A percentile compares a stretch with the other conserved stretches of the same genome.
Conservation (phyloP, 2,329 filamentous ascomycete species). For the Talaromyces sp. region DNA sequence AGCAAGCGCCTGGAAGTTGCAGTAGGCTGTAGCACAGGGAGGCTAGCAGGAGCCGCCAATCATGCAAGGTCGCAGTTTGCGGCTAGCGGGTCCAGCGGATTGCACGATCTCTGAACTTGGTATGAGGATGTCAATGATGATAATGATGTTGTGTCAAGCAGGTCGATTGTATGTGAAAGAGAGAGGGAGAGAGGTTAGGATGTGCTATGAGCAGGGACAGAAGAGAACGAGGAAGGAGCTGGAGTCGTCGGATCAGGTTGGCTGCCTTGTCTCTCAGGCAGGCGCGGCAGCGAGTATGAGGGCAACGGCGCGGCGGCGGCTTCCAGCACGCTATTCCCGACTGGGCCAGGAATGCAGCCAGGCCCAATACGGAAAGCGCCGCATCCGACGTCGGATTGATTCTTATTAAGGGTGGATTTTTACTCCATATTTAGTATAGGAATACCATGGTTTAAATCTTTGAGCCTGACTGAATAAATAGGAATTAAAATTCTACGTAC, state of each 20-base stretch:
- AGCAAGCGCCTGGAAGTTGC: neutral
- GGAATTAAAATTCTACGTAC: too few relatives aligned
- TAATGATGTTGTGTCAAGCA: neutral
- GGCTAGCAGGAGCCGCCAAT: neutral
- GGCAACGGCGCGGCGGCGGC: slow-evolving; percentile 1
- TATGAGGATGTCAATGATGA: neutral
- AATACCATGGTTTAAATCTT: too few relatives aligned
- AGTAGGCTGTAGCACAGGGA: neutral
- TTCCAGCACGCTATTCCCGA: slow-evolving; percentile 8
- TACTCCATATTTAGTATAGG: too few relatives aligned
- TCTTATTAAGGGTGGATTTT: too few relatives aligned
- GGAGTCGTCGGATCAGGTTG: slow-evolving; percentile 4
- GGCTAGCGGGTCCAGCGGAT: neutral
- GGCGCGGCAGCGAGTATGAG: neutral
- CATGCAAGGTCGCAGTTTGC: neutral
- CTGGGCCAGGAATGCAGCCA: neutral
- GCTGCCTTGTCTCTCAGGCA: neutral
- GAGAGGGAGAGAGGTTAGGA: neutral
- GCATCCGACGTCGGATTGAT: neutral
- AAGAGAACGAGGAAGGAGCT: neutral
- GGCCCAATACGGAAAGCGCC: neutral
- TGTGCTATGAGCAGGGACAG: neutral
- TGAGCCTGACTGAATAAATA: too few relatives aligned
- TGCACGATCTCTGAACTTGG: neutral
- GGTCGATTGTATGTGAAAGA: neutral